These are phyloP conservation scores for Colletotrichum cuscutae DNA, from an alignment of 2,329 filamentous ascomycete species.

Conservation along the genomic window DNA sequence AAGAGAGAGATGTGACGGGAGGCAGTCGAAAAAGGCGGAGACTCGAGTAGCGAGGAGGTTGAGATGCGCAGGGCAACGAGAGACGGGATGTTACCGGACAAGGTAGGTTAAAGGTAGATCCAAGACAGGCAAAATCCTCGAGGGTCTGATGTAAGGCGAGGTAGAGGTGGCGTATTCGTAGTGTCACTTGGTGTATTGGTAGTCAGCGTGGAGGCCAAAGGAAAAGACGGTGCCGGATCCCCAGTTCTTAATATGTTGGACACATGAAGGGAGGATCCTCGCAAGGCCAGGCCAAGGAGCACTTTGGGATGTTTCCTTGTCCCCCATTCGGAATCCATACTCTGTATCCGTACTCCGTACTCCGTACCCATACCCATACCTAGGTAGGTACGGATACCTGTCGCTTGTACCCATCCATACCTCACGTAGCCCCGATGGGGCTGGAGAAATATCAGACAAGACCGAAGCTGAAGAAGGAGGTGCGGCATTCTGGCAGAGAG, in stretches of 20 bases:
- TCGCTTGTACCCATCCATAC: no score
- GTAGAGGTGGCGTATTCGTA: neutral
- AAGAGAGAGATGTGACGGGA: neutral
- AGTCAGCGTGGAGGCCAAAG: neutral
- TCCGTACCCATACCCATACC: no score
- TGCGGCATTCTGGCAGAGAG: neutral
- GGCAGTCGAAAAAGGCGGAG: constrained; percentile 11
- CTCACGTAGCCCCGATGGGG: neutral
- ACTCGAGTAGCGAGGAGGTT: constrained; percentile 12
- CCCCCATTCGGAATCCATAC: neutral
- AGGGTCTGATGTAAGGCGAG: constrained; percentile 6
- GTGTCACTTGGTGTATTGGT: neutral
- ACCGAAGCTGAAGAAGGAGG: neutral
- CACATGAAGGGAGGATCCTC: constrained; percentile 25
- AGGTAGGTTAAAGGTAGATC: constrained; percentile 1
- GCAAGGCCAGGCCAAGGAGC: constrained; percentile 12
- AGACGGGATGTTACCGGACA: constrained; percentile 14
- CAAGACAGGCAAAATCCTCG: constrained; percentile 15
- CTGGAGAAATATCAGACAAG: constrained; percentile 16
- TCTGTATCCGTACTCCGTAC: no score
- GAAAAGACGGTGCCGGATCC: constrained; percentile 23
- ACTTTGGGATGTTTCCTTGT: neutral
- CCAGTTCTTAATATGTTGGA: constrained; percentile 31
- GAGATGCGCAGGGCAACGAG: constrained; percentile 17
- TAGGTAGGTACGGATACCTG: no score